Evolutionary conservation across 495 filamentous ascomycete species (phyloP), one percentile per base, ranked within the genome.

Genomic region (Penicillium egyptiacum): DNA sequence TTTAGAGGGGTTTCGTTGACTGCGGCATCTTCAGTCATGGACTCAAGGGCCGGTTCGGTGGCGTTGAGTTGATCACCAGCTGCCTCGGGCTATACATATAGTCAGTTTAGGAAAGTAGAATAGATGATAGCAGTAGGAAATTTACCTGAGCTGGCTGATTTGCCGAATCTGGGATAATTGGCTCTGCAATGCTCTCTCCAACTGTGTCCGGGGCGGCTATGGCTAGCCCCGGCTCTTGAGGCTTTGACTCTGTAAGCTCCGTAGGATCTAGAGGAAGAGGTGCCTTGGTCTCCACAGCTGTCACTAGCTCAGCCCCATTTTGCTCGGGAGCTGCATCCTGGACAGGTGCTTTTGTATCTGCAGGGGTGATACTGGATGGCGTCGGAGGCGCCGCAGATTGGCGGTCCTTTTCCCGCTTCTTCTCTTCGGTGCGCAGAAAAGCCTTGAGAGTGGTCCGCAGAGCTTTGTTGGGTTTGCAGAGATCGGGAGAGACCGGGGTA

Each of bases 381-480:
- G 69, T 61, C 35, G 66, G 67, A 17, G 74, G 63, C 5, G 75
- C 69, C 16, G 72, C 63, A 1, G 72, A 70, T 33, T 73, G 74
- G 42, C 79, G 77, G 39, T 81, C 78, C 60, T 84, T 89, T 30
- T 88, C 80, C 53, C 82, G 75, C 56, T 95, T 96, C 79, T 95
- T 96, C 71, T 93, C 89, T 59, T 88, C 88, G 1, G 88, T 93
- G 42, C 88, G 83, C 23, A 99, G 73, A 63, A 95, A 98, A 3
- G 92, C 91, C 60, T 87, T 88, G 50, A 97, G 86, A 2, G 94
- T 98, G 2, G 86, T 91, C 54, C 94, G 86, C 14, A 98, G 79
- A 30, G 86, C 83, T 70, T 94, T 96, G 70, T 96, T 89, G 6
- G 91, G 84, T 60, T 88, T 92, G 79, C 92, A 96, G 59, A 93